Base-by-base conservation (phyloP, 805 yeast genomes). In the Tetrapisispora fleetii region DNA sequence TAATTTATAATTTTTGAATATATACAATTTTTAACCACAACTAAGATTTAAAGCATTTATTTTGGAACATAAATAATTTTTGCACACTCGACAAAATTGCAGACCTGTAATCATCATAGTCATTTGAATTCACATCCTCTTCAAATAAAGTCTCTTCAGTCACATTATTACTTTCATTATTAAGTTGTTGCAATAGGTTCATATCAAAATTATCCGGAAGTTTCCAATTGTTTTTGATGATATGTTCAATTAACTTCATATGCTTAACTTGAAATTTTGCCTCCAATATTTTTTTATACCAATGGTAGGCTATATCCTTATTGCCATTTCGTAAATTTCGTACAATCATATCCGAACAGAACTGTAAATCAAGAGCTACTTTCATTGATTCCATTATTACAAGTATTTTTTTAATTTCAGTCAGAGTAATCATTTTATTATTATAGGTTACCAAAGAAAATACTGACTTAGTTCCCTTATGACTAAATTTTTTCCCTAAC, bases 201-300 rank as follows among this genome's bases (percentile, higher is more conserved):
- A 30, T 50, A 39, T 56, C 56, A 22, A 57, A 52, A 24, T 48
- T 28, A 19, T 36, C 35, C 6, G 67, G 67, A 8, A 58, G 48
- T 28, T 55, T 54, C 68, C 68, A 64, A 17, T 48, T 51, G 21
- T 58, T 46, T 36, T 50, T 47, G 9, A 48, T 37, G 2, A 58
- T 51, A 7, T 51, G 46, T 37, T 55, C 42, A 16, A 63, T 49
- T 19, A 64, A 36, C 3, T 47, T 19, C 21, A 40, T 38, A 47
- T 64, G 64, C 17, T 46, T 52, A 9, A 64, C 45, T 13, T 53
- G 49, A 30, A 58, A 63, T 3, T 57, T 55, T 11, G 57, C 58
- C n/a, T 47, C 32, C 6, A 54, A 27, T 13, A 63, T 55, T 43
- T 54, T 62, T 28, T 53, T 24, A 40, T 62, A 64, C 67, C 67